Evolutionary conservation across 202 grass and related monocot species (phyloP).

Genomic region (Zizania palustris): DNA sequence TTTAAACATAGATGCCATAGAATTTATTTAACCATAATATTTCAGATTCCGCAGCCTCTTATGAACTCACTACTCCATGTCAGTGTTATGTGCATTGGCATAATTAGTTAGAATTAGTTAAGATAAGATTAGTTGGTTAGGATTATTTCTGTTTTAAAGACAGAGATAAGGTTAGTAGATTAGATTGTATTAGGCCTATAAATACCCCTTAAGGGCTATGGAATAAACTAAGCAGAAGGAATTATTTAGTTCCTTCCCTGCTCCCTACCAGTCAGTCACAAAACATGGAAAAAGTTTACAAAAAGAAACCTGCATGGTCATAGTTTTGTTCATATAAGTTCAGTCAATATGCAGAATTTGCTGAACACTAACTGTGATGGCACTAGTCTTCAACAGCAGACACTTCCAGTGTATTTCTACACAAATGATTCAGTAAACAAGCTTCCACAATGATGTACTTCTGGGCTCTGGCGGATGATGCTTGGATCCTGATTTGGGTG

Average conservation of each 20-base stretch:
- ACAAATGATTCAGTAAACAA: background rate
- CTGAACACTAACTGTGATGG: background rate
- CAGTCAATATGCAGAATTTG: background rate
- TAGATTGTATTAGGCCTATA: too few species aligned
- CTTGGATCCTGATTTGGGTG: too few species aligned
- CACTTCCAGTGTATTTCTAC: background rate
- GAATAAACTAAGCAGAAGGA: too few species aligned
- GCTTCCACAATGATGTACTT: background rate
- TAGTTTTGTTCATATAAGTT: background rate
- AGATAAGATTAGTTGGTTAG: too few species aligned
- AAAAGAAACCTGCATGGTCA: background rate
- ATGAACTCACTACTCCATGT: background rate
- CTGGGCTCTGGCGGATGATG: too few species aligned
- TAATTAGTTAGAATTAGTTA: too few species aligned
- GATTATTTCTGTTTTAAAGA: too few species aligned
- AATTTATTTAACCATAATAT: background rate
- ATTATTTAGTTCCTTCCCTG: too few species aligned
- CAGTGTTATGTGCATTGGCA: too few species aligned
- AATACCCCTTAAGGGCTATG: too few species aligned
- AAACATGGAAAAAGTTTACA: background rate
- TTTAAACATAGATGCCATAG: background rate
- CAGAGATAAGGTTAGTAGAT: too few species aligned
- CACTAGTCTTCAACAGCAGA: background rate
- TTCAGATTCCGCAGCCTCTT: background rate
- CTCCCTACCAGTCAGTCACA: background rate